Evolutionary conservation across 2,329 filamentous ascomycete genomes (phyloP).

Genomic region (Pseudogymnoascus verrucosus): DNA sequence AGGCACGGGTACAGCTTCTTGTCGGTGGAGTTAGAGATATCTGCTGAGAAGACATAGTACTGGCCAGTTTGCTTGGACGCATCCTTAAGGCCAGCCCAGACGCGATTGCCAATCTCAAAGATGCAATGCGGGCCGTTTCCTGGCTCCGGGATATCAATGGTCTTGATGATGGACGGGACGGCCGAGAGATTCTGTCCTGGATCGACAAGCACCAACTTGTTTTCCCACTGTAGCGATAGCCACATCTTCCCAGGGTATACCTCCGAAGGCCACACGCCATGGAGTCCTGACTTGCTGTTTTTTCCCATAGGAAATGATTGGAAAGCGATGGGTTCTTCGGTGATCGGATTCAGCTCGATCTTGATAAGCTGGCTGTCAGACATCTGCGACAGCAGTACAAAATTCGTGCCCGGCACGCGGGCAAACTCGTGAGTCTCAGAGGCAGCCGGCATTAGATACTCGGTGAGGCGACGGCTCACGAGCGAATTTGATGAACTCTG

Average conservation of each 20-base stretch:
- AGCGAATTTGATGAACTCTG: neutral
- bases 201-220: slow-evolving; percentile 7
- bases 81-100: slow-evolving; percentile 8
- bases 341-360: slow-evolving; percentile 9
- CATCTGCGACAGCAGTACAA: slow-evolving; percentile 9
- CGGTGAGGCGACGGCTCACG: slow-evolving; percentile 10
- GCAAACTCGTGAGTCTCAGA: slow-evolving; percentile 9
- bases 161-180: neutral
- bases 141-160: slow-evolving; percentile 6
- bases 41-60: slow-evolving; percentile 9
- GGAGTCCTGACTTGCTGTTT: neutral
- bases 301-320: slow-evolving; percentile 8
- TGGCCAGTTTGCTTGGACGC: slow-evolving; percentile 10
- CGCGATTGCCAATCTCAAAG: slow-evolving; percentile 9
- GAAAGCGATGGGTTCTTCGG: slow-evolving; percentile 6
- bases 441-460: slow-evolving; percentile 6
- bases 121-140: slow-evolving; percentile 10
- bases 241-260: slow-evolving; percentile 8
- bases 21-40: slow-evolving; percentile 8
- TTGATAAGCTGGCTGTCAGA: slow-evolving; percentile 9
- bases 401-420: slow-evolving; percentile 8
- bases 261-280: slow-evolving; percentile 6
- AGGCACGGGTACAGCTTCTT: slow-evolving; percentile 4
- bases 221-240: slow-evolving; percentile 7
- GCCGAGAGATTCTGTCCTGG: slow-evolving; percentile 1